Base-by-base conservation (phyloP, 768 basidiomycete genomes). In the Multifurca ochricompacta region DNA sequence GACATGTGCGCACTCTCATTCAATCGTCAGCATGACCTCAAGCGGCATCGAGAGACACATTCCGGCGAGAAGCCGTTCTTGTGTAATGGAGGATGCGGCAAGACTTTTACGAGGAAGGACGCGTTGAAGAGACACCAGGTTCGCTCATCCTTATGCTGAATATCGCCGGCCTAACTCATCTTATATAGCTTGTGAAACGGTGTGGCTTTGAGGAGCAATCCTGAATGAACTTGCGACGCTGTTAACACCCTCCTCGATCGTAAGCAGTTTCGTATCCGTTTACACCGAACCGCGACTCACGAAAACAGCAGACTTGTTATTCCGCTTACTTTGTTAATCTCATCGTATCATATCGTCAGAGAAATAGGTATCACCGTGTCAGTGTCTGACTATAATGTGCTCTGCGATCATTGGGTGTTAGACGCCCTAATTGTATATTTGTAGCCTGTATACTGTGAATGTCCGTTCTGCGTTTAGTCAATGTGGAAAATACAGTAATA, bases 61-160 rank as follows among this genome's bases (percentile, higher is more conserved):
- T 85, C 85, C 5, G 87, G 87, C 34, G 87, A 90, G 68, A 90
- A 89, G 66, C 87, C 88, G 8, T 91, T 81, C 70, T 68, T 81
- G 16, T 91, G 88, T 68, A 89, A 89, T 62, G 87, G 85, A 11
- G 85, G 84, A 40, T 91, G 88, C 55, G 87, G 86, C 44, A 90
- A 90, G 74, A 89, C 87, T 3, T 91, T 90, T 65, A 91, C 87
- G 45, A 78, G 88, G 60, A 89, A 90, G 70, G 88, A 91, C 65
- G 88, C 88, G 14, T 70, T 91, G 64, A 91, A 90, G 70, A 79
- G 88, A 56, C 88, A 91, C 66, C 88, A 91, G 80, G 88, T 80
- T 62, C 56, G 80, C 47, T 30, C 39, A 31, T 18, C 40, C 28
- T 31, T 13, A 21, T 41, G 6, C 6, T 18, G 10, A 39, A n/a